Conservation (phyloP, 371 early-diverging fungal species). For the Mucor piriformis region DNA sequence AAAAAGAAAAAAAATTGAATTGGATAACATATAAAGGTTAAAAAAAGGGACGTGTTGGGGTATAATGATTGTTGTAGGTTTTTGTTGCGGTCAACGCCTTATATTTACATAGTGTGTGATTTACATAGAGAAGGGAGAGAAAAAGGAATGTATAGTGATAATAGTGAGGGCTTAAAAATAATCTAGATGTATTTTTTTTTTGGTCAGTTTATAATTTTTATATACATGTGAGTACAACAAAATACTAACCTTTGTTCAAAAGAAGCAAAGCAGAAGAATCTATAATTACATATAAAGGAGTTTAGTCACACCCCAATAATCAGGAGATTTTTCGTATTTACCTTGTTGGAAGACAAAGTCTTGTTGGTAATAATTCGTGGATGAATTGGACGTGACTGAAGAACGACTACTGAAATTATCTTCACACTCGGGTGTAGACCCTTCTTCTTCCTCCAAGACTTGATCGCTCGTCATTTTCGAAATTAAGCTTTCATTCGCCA, state of each 20-base stretch:
- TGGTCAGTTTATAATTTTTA: constrained; percentile 9
- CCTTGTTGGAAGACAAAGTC: neutral
- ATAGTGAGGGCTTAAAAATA: neutral
- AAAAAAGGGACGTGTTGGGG: neutral
- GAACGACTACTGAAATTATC: constrained; percentile 21
- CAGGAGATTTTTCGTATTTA: constrained; percentile 5
- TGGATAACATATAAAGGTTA: neutral
- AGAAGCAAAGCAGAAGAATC: neutral
- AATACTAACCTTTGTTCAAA: neutral
- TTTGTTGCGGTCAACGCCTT: constrained; percentile 8
- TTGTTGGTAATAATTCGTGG: neutral
- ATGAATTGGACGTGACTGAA: constrained; percentile 6
- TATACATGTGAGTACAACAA: neutral
- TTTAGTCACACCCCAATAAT: neutral
- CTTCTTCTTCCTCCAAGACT: constrained; percentile 1
- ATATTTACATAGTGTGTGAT: constrained; percentile 19
- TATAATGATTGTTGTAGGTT: constrained; percentile 1
- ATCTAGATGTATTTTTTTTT: neutral
- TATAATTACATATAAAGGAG: neutral
- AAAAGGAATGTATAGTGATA: neutral
- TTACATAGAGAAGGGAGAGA: neutral
- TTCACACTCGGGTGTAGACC: constrained; percentile 16
- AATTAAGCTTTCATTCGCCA: constrained; percentile 34
- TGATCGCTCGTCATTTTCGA: constrained; percentile 24
- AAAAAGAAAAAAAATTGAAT: neutral